These are phyloP conservation scores for Ceratocystis ficicola DNA, from an alignment of 2,329 filamentous ascomycete species.

Conservation along the genomic window DNA sequence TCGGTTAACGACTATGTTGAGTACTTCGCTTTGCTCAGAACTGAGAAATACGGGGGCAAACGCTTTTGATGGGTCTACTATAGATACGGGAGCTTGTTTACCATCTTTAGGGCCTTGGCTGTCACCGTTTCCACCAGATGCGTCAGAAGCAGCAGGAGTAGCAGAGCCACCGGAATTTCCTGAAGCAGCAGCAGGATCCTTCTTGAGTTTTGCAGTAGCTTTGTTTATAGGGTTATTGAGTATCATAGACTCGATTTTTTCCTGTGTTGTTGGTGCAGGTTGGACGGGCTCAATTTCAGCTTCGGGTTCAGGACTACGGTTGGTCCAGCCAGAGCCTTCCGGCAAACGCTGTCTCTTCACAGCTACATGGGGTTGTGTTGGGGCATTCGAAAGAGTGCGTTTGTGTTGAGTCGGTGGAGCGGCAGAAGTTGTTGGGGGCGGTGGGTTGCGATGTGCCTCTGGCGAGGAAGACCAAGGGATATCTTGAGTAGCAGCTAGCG, in stretches of 20 bases:
- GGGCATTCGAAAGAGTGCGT: slow-evolving; percentile 3
- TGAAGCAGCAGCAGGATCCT: background rate
- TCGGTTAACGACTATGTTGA: slow-evolving; percentile 68
- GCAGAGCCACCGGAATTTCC: background rate
- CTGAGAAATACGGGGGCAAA: slow-evolving; percentile 57
- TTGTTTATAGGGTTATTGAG: background rate
- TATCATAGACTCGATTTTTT: slow-evolving; percentile 14
- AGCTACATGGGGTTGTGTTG: background rate
- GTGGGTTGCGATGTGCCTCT: background rate
- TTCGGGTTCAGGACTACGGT: background rate
- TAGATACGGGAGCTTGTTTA: background rate
- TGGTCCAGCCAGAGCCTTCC: background rate
- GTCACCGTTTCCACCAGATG: background rate
- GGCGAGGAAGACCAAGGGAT: slow-evolving; percentile 12
- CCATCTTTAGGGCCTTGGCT: background rate
- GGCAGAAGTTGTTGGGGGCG: background rate
- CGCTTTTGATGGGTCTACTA: slow-evolving; percentile 29
- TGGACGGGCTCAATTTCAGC: slow-evolving; percentile 29
- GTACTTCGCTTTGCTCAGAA: slow-evolving; percentile 71
- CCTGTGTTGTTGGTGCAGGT: slow-evolving; percentile 5
- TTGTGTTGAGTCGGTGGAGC: background rate
- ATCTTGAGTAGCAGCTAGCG: background rate
- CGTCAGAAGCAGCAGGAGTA: background rate
- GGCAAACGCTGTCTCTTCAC: slow-evolving; percentile 19
- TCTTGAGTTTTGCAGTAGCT: background rate